A percentile compares a stretch with the other conserved stretches of the same genome.
Evolutionary conservation across 2,329 filamentous ascomycete species (phyloP).

Genomic region (Colletotrichum shisoi): DNA sequence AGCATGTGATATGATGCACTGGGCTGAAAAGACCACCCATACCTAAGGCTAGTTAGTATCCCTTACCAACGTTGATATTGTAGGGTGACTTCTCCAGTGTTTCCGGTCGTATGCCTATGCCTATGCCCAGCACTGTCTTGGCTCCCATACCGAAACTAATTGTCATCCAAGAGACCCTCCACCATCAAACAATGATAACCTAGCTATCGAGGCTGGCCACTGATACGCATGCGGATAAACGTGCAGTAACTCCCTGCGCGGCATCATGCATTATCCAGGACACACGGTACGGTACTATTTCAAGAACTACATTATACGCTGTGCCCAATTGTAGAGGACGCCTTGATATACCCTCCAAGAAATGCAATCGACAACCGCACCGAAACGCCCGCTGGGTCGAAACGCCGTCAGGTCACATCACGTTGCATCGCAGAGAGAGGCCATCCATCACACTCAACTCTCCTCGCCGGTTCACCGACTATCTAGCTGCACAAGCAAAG

Average conservation of each 20-base stretch:
- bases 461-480: background rate
- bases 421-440: background rate
- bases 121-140: no score
- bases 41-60: background rate
- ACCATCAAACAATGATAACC: background rate
- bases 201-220: background rate
- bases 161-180: background rate
- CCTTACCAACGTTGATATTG: background rate
- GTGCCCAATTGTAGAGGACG: no score
- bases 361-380: background rate
- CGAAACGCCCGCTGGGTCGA: background rate
- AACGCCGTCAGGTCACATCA: slow-evolving; percentile 3
- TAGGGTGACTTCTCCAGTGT: no score
- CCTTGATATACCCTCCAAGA: slow-evolving; percentile 10
- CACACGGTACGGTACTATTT: slow-evolving; percentile 14
- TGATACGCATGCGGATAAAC: background rate
- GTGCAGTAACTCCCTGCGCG: no score
- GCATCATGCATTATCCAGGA: background rate
- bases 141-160: background rate
- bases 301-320: background rate
- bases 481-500: background rate
- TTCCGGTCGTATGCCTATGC: background rate
- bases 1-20: background rate
- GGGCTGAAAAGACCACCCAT: background rate
- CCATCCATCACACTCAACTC: no score